A percentile compares a stretch with the other conserved stretches of the same genome.
These are phyloP conservation scores for Annulohypoxylon bovei DNA, from an alignment of 495 filamentous ascomycete genomes.

Conservation along the genomic window DNA sequence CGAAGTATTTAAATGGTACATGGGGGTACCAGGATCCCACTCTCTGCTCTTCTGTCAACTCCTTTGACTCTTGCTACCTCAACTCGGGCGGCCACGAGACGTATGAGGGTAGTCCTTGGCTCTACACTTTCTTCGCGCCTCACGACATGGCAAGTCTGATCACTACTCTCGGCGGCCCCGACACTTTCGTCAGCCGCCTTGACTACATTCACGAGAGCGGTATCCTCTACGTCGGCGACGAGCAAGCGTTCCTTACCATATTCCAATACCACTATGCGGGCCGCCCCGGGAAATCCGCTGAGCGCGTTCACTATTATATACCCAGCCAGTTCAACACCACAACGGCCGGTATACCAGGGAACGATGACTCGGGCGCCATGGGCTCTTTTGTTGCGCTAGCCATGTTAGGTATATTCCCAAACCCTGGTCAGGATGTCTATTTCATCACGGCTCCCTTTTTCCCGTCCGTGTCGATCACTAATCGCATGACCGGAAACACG, in stretches of 20 bases:
- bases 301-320: constrained; percentile 71
- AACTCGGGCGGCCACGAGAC: constrained; percentile 68
- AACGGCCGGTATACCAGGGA: constrained; percentile 69
- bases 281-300: constrained; percentile 67
- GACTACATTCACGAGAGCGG: constrained; percentile 68
- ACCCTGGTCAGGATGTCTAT: constrained; percentile 74
- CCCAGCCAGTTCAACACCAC: constrained; percentile 70
- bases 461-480: constrained; percentile 66
- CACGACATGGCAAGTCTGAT: constrained; percentile 71
- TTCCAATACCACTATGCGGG: constrained; percentile 75
- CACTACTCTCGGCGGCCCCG: constrained; percentile 64
- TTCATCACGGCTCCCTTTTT: constrained; percentile 73
- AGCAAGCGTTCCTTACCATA: constrained; percentile 71
- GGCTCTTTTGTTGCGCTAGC: constrained; percentile 70
- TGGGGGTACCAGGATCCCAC: constrained; percentile 71
- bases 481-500: constrained; percentile 66
- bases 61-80: constrained; percentile 67
- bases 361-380: constrained; percentile 76
- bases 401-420: constrained; percentile 74
- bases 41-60: constrained; percentile 54
- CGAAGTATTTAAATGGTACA: constrained; percentile 66
- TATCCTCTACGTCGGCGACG: constrained; percentile 71
- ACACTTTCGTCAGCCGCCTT: constrained; percentile 65
- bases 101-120: constrained; percentile 72
- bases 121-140: constrained; percentile 71